phyloP scores from a whole-genome alignment of 2,329 filamentous ascomycete species.

The Aspergillus fumigatiaffinis region DNA sequence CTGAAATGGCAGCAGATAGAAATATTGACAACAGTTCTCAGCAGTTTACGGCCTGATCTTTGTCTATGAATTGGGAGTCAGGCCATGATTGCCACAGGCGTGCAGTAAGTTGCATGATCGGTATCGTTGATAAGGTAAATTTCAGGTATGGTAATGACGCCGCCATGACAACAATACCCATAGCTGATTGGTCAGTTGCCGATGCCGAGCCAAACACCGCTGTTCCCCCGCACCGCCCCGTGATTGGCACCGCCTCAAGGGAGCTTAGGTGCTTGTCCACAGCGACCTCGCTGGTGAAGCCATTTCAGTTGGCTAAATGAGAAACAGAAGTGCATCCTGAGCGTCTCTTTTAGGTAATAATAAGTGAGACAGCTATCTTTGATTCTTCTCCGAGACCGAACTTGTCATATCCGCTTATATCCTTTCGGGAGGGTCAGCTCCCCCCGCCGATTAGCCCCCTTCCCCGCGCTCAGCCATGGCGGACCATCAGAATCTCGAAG shows the following conservation, averaged over 20 bases:
- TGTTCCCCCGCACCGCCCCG: slow-evolving; percentile 15
- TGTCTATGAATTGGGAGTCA: too few species aligned
- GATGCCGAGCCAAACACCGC: slow-evolving; percentile 15
- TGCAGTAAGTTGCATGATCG: not conserved
- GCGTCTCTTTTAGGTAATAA: not conserved
- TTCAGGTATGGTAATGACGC: slow-evolving; percentile 10
- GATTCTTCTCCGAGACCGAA: not conserved
- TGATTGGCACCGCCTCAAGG: slow-evolving; percentile 7
- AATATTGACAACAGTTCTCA: not conserved
- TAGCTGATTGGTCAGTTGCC: slow-evolving; percentile 15
- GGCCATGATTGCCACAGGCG: not conserved
- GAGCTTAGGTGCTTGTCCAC: not conserved
- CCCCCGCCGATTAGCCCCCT: slow-evolving; percentile 6
- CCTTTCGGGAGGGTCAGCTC: not conserved
- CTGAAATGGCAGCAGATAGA: not conserved
- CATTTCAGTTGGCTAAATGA: not conserved
- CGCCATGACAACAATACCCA: slow-evolving; percentile 5
- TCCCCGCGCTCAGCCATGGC: slow-evolving; percentile 27
- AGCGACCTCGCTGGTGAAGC: not conserved
- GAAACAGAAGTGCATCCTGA: not conserved
- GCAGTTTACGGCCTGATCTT: not conserved
- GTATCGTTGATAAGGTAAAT: not conserved
- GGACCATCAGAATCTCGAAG: slow-evolving; percentile 27
- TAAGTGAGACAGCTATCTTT: not conserved
- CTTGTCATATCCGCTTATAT: not conserved